A percentile compares a stretch with the other conserved stretches of the same genome.
These are phyloP conservation scores for Acorus gramineus DNA, from an alignment of 106 monocot species.

Conservation along the genomic window DNA sequence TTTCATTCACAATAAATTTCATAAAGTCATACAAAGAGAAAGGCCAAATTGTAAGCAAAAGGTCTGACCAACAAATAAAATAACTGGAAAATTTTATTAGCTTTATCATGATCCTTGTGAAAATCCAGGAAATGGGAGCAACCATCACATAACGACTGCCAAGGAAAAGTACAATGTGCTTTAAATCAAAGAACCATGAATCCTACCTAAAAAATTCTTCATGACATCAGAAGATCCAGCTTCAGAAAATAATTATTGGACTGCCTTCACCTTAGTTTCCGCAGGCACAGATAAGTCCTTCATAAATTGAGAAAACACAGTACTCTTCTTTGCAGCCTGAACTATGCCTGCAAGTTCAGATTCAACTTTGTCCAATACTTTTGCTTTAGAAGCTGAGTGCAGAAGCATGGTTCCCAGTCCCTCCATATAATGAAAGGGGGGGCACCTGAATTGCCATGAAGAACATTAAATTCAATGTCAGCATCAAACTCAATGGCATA, in stretches of 20 bases:
- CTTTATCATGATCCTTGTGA: too few relatives aligned
- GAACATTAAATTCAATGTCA: conserved; percentile 1
- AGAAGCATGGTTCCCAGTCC: conserved; percentile 79
- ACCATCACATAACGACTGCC: too few relatives aligned
- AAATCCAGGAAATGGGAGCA: too few relatives aligned
- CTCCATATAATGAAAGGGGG: conserved; percentile 57
- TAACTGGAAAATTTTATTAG: too few relatives aligned
- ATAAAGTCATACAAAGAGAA: too few relatives aligned
- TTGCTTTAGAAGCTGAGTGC: conserved; percentile 73
- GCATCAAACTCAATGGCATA: too few relatives aligned
- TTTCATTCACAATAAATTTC: too few relatives aligned
- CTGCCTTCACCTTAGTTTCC: conserved; percentile 61
- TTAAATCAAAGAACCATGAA: too few relatives aligned
- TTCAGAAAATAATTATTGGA: conserved; percentile 56
- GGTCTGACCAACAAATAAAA: too few relatives aligned
- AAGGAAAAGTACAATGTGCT: too few relatives aligned
- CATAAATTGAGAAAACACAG: conserved; percentile 67
- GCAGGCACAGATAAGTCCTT: conserved; percentile 65
- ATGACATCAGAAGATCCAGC: conserved; percentile 72
- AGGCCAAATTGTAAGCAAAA: too few relatives aligned
- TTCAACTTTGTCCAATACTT: conserved; percentile 71
- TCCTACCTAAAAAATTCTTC: conserved; percentile 85
- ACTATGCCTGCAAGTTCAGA: conserved; percentile 58
- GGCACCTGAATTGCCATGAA: conserved; percentile 40
- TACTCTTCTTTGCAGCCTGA: conserved; percentile 56